These are phyloP conservation scores for Coemansia sp. DNA, from an alignment of 192 early-diverging fungal species.

Conservation along the genomic window DNA sequence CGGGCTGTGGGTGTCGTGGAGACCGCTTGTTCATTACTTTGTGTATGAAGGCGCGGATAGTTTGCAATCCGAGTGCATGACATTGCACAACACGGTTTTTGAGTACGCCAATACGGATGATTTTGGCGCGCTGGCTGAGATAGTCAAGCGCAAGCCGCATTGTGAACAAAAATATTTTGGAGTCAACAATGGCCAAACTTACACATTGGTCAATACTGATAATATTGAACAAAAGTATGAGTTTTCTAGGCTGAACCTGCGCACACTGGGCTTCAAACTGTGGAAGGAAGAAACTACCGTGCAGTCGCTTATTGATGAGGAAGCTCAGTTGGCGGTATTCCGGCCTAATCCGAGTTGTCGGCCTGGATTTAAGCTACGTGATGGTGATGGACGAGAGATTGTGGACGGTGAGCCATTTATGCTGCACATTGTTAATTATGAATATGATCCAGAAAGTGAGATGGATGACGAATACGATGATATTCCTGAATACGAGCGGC, in stretches of 20 bases:
- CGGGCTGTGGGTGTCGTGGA: background rate
- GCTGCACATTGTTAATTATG: background rate
- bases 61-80: background rate
- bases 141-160: slow-evolving; percentile 5
- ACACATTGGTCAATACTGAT: background rate
- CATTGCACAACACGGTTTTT: background rate
- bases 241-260: background rate
- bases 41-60: background rate
- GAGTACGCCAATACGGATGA: slow-evolving; percentile 2
- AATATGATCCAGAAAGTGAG: background rate
- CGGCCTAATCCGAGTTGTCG: background rate
- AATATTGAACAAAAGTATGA: background rate
- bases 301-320: slow-evolving; percentile 2
- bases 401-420: slow-evolving; percentile 3
- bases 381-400: background rate
- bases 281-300: background rate
- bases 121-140: background rate
- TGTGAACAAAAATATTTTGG: slow-evolving; percentile 4
- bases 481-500: background rate
- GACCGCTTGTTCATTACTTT: slow-evolving; percentile 2
- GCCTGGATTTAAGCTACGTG: slow-evolving; percentile 7
- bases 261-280: background rate
- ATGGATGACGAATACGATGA: background rate
- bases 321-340: background rate
- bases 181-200: background rate